phyloP scores from a whole-genome alignment of 106 monocot species.

The Xerophyta viscosa region DNA sequence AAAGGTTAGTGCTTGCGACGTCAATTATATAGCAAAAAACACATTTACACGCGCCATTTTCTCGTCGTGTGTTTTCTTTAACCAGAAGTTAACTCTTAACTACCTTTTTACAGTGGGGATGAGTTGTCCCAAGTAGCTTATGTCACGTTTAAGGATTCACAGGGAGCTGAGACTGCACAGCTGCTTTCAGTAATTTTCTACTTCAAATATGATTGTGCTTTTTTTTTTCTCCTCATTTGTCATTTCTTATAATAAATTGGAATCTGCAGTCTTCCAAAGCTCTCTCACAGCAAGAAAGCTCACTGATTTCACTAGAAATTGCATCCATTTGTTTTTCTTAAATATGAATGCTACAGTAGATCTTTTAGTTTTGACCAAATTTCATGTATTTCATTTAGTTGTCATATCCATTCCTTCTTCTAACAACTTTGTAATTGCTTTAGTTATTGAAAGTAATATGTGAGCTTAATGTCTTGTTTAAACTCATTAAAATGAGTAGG shows the following conservation, averaged over 20 bases:
- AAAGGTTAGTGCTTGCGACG: background rate
- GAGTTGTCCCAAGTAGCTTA: conserved; percentile 31
- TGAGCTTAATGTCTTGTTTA: too few relatives aligned
- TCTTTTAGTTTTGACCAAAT: too few relatives aligned
- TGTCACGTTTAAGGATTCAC: conserved; percentile 38
- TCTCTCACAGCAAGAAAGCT: too few relatives aligned
- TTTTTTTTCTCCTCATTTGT: background rate
- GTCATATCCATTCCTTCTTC: too few relatives aligned
- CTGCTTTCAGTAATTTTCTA: conserved; percentile 23
- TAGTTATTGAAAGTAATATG: too few relatives aligned
- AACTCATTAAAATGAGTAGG: too few relatives aligned
- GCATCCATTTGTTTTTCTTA: too few relatives aligned
- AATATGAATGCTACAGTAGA: too few relatives aligned
- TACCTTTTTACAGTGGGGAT: conserved; percentile 19
- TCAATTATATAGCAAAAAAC: background rate
- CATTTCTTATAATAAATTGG: background rate
- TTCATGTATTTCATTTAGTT: too few relatives aligned
- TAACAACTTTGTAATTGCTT: too few relatives aligned
- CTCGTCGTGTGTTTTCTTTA: background rate
- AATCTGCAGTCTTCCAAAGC: too few relatives aligned
- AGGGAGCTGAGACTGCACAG: conserved; percentile 34
- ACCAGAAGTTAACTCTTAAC: background rate
- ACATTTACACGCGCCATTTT: background rate
- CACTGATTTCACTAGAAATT: too few relatives aligned
- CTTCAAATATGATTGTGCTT: background rate